These are phyloP conservation scores for Mycena galopus DNA, from an alignment of 768 basidiomycete species.

Conservation along the genomic window DNA sequence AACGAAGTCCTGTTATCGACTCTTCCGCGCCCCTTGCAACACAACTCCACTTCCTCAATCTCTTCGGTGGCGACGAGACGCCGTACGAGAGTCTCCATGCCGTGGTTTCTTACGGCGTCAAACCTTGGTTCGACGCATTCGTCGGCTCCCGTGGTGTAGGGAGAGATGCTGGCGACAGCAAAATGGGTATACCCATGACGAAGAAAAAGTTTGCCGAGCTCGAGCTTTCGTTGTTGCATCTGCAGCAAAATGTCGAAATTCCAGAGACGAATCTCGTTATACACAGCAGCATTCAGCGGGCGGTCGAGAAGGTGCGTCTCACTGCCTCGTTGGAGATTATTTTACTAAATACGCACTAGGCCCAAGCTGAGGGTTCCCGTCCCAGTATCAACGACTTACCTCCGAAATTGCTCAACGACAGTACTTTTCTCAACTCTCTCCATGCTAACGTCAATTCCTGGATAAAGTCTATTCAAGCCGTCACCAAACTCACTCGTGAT, in stretches of 20 bases:
- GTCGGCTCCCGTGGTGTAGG: conserved; percentile 84
- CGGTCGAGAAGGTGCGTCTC: conserved; percentile 75
- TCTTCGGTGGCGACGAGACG: conserved; percentile 89
- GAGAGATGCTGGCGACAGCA: conserved; percentile 79
- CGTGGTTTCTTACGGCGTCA: conserved; percentile 94
- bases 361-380: conserved; percentile 65
- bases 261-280: conserved; percentile 95
- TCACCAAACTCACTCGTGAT: conserved; percentile 95
- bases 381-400: conserved; percentile 85
- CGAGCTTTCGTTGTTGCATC: conserved; percentile 91
- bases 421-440: conserved; percentile 91
- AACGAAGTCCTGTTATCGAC: conserved; percentile 88
- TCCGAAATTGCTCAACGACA: conserved; percentile 84
- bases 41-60: conserved; percentile 93
- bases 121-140: conserved; percentile 98
- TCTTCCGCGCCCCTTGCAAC: conserved; percentile 80
- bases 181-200: conserved; percentile 98
- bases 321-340: conserved; percentile 24
- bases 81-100: conserved; percentile 97
- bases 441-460: conserved; percentile 96
- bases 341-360: conserved; percentile 44
- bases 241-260: conserved; percentile 99
- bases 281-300: conserved; percentile 89
- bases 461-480: conserved; percentile 98
- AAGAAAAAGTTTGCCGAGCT: conserved; percentile 99